Conservation (phyloP, 2,329 filamentous ascomycete species). For the Fusarium zealandicum region DNA sequence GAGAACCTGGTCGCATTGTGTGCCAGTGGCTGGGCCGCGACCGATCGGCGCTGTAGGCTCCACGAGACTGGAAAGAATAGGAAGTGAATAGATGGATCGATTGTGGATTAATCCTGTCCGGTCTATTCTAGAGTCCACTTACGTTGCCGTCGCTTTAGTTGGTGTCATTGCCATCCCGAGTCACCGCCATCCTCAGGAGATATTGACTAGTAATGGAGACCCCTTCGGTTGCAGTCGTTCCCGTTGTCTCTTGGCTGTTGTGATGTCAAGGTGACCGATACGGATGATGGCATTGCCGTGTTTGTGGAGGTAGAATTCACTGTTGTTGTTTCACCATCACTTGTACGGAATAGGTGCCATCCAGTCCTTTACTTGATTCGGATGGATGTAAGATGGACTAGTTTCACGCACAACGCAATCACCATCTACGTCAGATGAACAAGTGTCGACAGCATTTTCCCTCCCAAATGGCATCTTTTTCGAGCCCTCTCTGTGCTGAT, state of each 20-base stretch:
- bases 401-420: not conserved
- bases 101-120: not conserved
- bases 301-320: conserved; percentile 1
- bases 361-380: not conserved
- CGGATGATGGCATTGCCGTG: not conserved
- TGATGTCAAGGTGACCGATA: not conserved
- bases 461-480: conserved; percentile 2
- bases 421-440: conserved; percentile 11
- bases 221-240: too few relatives aligned
- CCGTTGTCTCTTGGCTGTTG: not conserved
- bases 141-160: too few relatives aligned
- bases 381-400: too few relatives aligned
- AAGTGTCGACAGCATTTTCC: not conserved
- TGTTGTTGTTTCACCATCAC: not conserved
- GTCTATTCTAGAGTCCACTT: too few relatives aligned
- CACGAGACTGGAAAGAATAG: not conserved
- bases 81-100: not conserved
- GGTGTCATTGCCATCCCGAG: too few relatives aligned
- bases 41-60: not conserved
- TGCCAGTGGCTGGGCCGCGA: conserved; percentile 2
- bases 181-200: too few relatives aligned
- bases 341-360: not conserved
- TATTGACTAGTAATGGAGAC: too few relatives aligned
- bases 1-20: conserved; percentile 1
- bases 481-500: not conserved